phyloP scores from a whole-genome alignment of 208 protist genomes.

The Crithidia fasciculata region DNA sequence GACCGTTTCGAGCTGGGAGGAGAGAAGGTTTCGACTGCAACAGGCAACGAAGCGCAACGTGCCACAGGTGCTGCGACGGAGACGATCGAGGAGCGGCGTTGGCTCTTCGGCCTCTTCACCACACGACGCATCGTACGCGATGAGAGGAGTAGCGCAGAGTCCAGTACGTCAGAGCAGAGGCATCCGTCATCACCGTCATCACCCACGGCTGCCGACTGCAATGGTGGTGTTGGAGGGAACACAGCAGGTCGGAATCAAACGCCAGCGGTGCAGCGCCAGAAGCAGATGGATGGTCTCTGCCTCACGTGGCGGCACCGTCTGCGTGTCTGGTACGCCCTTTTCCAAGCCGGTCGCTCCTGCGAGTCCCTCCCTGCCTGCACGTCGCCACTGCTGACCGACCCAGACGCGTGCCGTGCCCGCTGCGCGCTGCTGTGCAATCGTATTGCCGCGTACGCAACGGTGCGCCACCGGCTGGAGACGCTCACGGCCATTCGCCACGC shows the following conservation, averaged over 20 bases:
- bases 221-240: too few species aligned
- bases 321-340: constrained; percentile 43
- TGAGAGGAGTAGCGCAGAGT: neutral
- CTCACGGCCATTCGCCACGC: constrained; percentile 40
- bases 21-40: too few species aligned
- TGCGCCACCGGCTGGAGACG: constrained; percentile 50
- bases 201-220: too few species aligned
- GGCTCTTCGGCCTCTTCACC: constrained; percentile 44
- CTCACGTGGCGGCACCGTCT: constrained; percentile 55
- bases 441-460: constrained; percentile 56
- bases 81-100: constrained; percentile 31
- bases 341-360: constrained; percentile 34
- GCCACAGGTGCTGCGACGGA: neutral
- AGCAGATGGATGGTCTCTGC: constrained; percentile 39
- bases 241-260: too few species aligned
- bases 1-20: constrained; percentile 24
- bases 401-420: constrained; percentile 46
- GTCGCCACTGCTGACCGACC: constrained; percentile 64
- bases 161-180: too few species aligned
- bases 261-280: constrained; percentile 20
- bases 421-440: constrained; percentile 69
- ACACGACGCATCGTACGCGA: constrained; percentile 7
- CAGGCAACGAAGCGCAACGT: too few species aligned
- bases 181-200: too few species aligned
- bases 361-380: constrained; percentile 34